Evolutionary conservation across 768 basidiomycete species (phyloP), one percentile per base, ranked within the genome.

Genomic region (Trametes elegans): DNA sequence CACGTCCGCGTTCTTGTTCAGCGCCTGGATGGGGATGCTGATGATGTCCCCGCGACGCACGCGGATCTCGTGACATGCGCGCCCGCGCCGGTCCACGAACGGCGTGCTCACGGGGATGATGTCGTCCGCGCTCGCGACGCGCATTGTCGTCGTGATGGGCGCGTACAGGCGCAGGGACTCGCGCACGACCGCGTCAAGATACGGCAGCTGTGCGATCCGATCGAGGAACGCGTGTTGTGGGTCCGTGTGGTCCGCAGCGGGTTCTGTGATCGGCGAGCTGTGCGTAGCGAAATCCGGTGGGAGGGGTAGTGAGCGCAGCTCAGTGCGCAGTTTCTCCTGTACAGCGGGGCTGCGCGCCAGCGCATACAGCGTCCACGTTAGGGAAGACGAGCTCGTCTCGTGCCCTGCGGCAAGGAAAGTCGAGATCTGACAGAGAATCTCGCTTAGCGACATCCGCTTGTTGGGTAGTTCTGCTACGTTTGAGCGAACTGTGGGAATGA

Each of bases 331-430:
- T 36, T 66, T 66, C 18, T 60, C 55, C 62, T 87, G 85, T n/a
- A 69, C 66, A 3, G 65, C 67, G 0, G 76, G 77, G 42, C 77
- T 64, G 50, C 74, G 71, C 6, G 77, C 70, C 49, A 88, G 76
- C 38, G 79, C 76, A 64, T 82, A 84, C 3, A 88, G 71, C 50
- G 79, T 79, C 84, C 84, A 88, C 7, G 82, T 75, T 14, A 87
- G 70, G 3, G 83, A 79, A 6, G 75, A 75, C 0, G 81, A 74
- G 16, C 79, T 79, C 1, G 84, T 84, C 65, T 87, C 85, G 70
- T 88, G 80, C 10, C 86, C 85, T 43, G 83, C 81, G 13, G 80
- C 74, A 27, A 87, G 73, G 64, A 87, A 85, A 0, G 82, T 85
- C 10, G 79, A 77, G 57, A 86, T 85, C 59, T 85, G 86, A 60